Percentiles rank a stretch among this genome's conserved stretches.
phyloP scores from a whole-genome alignment of 306 rosid species.

The Senna tora region DNA sequence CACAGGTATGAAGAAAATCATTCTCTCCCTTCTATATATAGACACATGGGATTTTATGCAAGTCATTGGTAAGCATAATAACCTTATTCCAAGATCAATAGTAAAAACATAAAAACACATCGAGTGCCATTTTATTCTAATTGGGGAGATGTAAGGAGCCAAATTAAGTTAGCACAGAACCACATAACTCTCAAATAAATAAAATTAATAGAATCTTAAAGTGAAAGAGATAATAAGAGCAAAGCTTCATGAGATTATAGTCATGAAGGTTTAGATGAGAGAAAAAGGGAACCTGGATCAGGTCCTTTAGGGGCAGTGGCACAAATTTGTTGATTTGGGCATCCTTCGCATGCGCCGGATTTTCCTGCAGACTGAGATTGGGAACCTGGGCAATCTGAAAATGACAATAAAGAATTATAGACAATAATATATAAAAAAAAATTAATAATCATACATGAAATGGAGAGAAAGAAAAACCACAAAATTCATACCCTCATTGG shows the following conservation, averaged over 20 bases:
- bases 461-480: not conserved
- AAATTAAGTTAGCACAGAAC: not conserved
- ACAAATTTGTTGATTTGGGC: conserved; percentile 88
- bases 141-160: not conserved
- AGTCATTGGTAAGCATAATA: not conserved
- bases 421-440: not conserved
- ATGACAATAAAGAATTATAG: not conserved
- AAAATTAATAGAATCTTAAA: not conserved
- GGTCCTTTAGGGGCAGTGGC: conserved; percentile 96
- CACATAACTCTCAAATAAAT: not conserved
- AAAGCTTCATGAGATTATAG: conserved; percentile 1
- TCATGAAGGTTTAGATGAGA: not conserved
- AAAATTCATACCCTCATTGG: conserved; percentile 77
- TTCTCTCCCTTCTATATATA: not conserved
- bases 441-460: not conserved
- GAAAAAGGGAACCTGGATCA: conserved; percentile 67
- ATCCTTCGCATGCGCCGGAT: conserved; percentile 78
- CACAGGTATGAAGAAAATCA: not conserved
- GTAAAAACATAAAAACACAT: not conserved
- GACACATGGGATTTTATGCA: not conserved
- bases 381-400: conserved; percentile 90
- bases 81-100: not conserved
- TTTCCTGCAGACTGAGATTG: conserved; percentile 86
- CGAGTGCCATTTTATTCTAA: not conserved
- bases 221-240: not conserved